A percentile compares a stretch with the other conserved stretches of the same genome.
Conservation (phyloP, 2,329 filamentous ascomycete genomes). For the Aspergillus niger region DNA sequence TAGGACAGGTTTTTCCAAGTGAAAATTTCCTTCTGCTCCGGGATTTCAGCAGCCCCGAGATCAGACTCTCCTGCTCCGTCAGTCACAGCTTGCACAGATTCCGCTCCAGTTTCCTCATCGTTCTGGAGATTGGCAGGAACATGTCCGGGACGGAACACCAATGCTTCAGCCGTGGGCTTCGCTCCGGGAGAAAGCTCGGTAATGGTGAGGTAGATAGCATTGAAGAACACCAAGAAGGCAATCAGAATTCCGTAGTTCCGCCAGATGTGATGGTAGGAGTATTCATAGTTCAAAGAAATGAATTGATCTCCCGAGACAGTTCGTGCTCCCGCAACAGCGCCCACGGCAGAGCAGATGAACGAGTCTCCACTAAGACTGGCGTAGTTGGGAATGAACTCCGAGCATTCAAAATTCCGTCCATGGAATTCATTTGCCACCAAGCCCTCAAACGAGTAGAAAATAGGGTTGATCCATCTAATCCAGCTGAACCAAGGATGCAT, state of each 20-base stretch:
- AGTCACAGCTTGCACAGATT: not conserved
- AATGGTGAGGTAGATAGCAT: not conserved
- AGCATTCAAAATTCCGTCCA: conserved; percentile 59
- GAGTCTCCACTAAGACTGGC: conserved; percentile 40
- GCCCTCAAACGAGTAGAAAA: conserved; percentile 78
- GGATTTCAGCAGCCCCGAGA: conserved; percentile 18
- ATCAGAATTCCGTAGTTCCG: conserved; percentile 69
- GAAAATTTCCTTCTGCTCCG: conserved; percentile 68
- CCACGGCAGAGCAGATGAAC: conserved; percentile 58
- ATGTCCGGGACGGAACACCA: conserved; percentile 10
- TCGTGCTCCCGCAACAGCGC: conserved; percentile 55
- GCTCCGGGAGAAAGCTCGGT: not conserved
- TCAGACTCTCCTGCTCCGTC: not conserved
- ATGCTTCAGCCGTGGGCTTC: conserved; percentile 1
- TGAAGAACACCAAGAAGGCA: not conserved
- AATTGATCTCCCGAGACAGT: conserved; percentile 63
- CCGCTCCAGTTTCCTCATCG: conserved; percentile 8
- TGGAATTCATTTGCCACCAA: conserved; percentile 83
- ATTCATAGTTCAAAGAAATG: conserved; percentile 56
- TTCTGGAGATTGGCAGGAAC: not conserved
- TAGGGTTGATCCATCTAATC: conserved; percentile 77
- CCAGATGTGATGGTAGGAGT: conserved; percentile 64
- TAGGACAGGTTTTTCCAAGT: conserved; percentile 81
- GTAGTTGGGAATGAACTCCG: conserved; percentile 44
- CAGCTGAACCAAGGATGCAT: conserved; percentile 78